These are phyloP conservation scores for Aspergillus floridensis DNA, from an alignment of 2,329 filamentous ascomycete genomes.

Conservation along the genomic window DNA sequence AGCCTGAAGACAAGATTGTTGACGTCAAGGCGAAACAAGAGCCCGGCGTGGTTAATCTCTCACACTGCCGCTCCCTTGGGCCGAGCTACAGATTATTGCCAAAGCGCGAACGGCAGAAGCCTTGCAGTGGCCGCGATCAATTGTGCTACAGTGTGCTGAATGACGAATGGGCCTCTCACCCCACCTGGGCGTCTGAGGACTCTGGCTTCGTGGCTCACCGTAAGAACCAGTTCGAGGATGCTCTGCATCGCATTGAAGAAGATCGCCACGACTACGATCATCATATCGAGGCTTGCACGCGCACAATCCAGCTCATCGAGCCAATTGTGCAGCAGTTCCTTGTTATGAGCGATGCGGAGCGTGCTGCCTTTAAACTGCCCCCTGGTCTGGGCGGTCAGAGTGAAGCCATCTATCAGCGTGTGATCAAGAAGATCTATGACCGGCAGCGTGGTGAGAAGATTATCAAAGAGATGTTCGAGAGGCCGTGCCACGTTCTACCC, in stretches of 20 bases:
- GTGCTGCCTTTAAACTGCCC: conserved; percentile 73
- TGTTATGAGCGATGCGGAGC: conserved; percentile 70
- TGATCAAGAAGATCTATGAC: conserved; percentile 96
- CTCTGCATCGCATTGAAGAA: conserved; percentile 92
- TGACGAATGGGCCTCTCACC: conserved; percentile 97
- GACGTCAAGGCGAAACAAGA: conserved; percentile 75
- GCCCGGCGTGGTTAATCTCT: conserved; percentile 77
- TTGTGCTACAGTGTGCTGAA: conserved; percentile 92
- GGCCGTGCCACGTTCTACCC: conserved; percentile 83
- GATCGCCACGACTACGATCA: conserved; percentile 98
- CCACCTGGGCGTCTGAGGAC: conserved; percentile 97
- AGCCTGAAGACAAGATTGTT: conserved; percentile 72
- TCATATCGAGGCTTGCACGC: conserved; percentile 91
- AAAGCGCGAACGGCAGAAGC: conserved; percentile 83
- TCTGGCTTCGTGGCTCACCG: conserved; percentile 96
- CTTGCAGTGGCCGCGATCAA: conserved; percentile 90
- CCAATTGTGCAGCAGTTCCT: conserved; percentile 89
- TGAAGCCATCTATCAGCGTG: conserved; percentile 93
- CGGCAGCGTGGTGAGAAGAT: conserved; percentile 78
- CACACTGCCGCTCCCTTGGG: conserved; percentile 91
- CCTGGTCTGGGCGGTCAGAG: conserved; percentile 85
- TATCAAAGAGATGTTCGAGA: conserved; percentile 78
- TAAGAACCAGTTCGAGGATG: conserved; percentile 94
- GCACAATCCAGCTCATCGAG: conserved; percentile 93
- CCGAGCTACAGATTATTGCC: conserved; percentile 93